phyloP scores from a whole-genome alignment of 495 filamentous ascomycete genomes.

The Pyronema omphalodes region DNA sequence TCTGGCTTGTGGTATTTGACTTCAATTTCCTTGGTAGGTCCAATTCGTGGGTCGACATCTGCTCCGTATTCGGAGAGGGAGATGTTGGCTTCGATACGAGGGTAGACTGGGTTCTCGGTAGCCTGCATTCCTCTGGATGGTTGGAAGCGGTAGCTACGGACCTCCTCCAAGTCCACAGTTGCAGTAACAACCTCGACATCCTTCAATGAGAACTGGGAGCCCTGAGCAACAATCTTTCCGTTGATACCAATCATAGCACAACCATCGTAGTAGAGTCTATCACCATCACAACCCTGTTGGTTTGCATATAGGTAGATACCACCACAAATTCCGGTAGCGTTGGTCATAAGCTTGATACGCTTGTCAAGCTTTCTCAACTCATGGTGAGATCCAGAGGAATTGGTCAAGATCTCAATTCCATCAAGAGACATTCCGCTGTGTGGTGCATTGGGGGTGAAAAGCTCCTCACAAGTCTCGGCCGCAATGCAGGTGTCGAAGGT shows the following conservation, averaged over 20 bases:
- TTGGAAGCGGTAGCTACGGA: conserved; percentile 36
- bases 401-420: conserved; percentile 62
- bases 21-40: conserved; percentile 28
- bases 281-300: conserved; percentile 57
- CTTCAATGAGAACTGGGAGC: conserved; percentile 52
- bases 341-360: conserved; percentile 52
- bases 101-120: conserved; percentile 21
- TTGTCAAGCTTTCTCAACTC: conserved; percentile 57
- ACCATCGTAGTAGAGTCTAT: conserved; percentile 41
- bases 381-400: conserved; percentile 56
- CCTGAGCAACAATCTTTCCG: conserved; percentile 51
- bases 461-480: conserved; percentile 61
- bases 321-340: conserved; percentile 48
- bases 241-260: conserved; percentile 62
- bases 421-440: conserved; percentile 35
- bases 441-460: conserved; percentile 49
- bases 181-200: conserved; percentile 77
- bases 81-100: conserved; percentile 30
- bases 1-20: conserved; percentile 39
- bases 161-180: conserved; percentile 64
- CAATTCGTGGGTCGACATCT: conserved; percentile 25
- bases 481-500: conserved; percentile 56
- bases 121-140: conserved; percentile 42
- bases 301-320: conserved; percentile 65
- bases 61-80: conserved; percentile 24